phyloP scores from a whole-genome alignment of 345 rosid species.

The Moricandia arvensis region DNA sequence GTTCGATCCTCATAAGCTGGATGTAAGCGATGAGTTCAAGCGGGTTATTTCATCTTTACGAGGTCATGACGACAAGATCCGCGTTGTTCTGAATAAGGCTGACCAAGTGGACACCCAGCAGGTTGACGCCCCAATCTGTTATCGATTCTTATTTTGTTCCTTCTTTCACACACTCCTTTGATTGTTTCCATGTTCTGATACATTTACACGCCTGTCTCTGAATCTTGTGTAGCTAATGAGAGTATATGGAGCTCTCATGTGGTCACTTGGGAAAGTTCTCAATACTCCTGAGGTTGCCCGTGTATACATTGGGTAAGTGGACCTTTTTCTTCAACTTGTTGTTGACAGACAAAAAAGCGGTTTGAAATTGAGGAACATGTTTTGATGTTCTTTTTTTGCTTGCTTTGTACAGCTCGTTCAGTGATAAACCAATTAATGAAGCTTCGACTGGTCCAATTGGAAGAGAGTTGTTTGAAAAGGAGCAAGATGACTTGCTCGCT shows the following conservation, averaged over 20 bases:
- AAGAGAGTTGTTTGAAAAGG: conserved; percentile 89
- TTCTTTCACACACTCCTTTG: neutral
- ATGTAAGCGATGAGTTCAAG: conserved; percentile 96
- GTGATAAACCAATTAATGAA: conserved; percentile 87
- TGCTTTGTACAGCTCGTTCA: conserved; percentile 67
- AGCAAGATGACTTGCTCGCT: conserved; percentile 87
- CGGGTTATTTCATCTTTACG: conserved; percentile 89
- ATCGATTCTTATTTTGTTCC: neutral
- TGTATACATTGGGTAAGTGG: conserved; percentile 84
- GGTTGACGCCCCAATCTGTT: conserved; percentile 37
- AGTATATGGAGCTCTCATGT: conserved; percentile 97
- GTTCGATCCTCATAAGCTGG: conserved; percentile 96
- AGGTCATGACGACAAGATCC: conserved; percentile 95
- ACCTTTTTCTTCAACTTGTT: conserved; percentile 2
- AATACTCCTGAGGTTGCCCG: conserved; percentile 94
- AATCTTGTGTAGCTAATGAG: conserved; percentile 73
- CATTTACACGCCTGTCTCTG: conserved; percentile 4
- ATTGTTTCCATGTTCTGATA: neutral
- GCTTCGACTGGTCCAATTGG: conserved; percentile 80
- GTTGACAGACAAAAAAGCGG: neutral
- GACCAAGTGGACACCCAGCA: conserved; percentile 96
- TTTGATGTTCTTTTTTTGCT: conserved; percentile 7
- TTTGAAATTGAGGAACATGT: conserved; percentile 19
- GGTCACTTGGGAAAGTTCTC: conserved; percentile 99
- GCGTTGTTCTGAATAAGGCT: conserved; percentile 94